Conservation (phyloP, 345 rosid species). For the Hypericum perforatum region DNA sequence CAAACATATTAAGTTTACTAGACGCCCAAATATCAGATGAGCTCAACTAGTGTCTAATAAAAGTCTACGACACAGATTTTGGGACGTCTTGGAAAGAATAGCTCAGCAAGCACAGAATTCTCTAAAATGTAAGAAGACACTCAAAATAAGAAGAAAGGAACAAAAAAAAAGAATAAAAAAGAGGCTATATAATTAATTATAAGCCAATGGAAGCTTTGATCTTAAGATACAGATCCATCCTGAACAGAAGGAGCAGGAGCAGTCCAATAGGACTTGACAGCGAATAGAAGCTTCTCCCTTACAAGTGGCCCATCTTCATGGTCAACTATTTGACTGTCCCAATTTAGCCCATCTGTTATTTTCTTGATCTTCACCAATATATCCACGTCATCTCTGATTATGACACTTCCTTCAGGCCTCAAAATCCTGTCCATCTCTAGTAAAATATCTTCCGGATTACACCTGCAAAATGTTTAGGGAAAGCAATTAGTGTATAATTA, state of each 20-base stretch:
- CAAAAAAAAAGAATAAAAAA: background rate
- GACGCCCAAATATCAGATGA: too few relatives aligned
- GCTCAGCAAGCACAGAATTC: too few relatives aligned
- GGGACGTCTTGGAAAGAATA: too few relatives aligned
- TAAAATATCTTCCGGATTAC: conserved; percentile 42
- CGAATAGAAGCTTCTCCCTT: conserved; percentile 52
- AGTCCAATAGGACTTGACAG: conserved; percentile 46
- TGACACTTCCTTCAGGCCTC: conserved; percentile 56
- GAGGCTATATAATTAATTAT: background rate
- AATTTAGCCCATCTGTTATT: conserved; percentile 36
- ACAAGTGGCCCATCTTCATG: conserved; percentile 57
- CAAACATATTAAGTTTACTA: too few relatives aligned
- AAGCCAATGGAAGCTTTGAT: background rate
- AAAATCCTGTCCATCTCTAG: conserved; percentile 59
- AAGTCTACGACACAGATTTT: too few relatives aligned
- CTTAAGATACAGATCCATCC: background rate
- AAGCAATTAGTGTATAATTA: too few relatives aligned
- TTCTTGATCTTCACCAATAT: conserved; percentile 39
- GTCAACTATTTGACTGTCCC: conserved; percentile 42
- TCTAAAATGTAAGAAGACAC: too few relatives aligned
- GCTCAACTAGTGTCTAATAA: too few relatives aligned
- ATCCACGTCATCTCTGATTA: conserved; percentile 53
- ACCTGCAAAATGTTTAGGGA: conserved; percentile 17
- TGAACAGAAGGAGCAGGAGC: conserved; percentile 22
- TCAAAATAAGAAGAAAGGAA: too few relatives aligned